Evolutionary conservation across 768 basidiomycete genomes (phyloP).

Genomic region (Pleurotus giganteus): DNA sequence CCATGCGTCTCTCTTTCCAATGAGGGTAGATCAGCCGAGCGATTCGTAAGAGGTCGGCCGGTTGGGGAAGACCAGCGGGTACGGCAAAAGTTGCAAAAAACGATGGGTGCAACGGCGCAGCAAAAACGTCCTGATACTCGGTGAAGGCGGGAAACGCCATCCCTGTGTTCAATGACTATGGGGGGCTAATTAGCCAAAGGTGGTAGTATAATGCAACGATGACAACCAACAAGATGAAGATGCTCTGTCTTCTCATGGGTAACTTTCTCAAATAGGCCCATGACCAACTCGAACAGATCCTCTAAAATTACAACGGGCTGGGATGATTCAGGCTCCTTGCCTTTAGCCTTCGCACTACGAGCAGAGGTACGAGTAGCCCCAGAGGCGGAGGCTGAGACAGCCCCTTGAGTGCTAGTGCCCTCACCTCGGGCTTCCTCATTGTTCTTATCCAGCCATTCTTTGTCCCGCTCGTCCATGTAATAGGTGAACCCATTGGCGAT

Average conservation of each 20-base stretch:
- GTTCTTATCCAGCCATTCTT: slow-evolving; percentile 91
- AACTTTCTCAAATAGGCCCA: slow-evolving; percentile 90
- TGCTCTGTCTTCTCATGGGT: slow-evolving; percentile 89
- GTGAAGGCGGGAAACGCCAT: slow-evolving; percentile 71
- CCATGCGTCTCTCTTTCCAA: slow-evolving; percentile 84
- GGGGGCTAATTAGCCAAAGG: slow-evolving; percentile 7
- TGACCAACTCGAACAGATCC: slow-evolving; percentile 92
- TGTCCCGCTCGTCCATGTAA: slow-evolving; percentile 94
- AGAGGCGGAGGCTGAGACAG: slow-evolving; percentile 46
- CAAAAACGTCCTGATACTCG: slow-evolving; percentile 70
- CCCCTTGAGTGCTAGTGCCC: slow-evolving; percentile 77
- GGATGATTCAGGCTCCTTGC: slow-evolving; percentile 73
- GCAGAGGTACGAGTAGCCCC: slow-evolving; percentile 39
- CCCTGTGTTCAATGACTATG: slow-evolving; percentile 60
- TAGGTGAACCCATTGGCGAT: slow-evolving; percentile 81
- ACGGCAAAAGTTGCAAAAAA: slow-evolving; percentile 68
- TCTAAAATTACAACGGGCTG: slow-evolving; percentile 73
- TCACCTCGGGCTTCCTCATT: slow-evolving; percentile 86
- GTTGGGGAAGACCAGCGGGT: slow-evolving; percentile 68
- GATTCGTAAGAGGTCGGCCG: slow-evolving; percentile 60
- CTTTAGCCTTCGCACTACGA: slow-evolving; percentile 75
- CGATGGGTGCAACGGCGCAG: slow-evolving; percentile 52
- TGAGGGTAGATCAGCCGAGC: slow-evolving; percentile 80
- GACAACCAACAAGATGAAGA: slow-evolving; percentile 76
- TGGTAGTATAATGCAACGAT: neutral